A percentile compares a stretch with the other conserved stretches of the same genome.
Conservation (phyloP, 108 stramenopile genomes). For the Cyclotella cryptica region DNA sequence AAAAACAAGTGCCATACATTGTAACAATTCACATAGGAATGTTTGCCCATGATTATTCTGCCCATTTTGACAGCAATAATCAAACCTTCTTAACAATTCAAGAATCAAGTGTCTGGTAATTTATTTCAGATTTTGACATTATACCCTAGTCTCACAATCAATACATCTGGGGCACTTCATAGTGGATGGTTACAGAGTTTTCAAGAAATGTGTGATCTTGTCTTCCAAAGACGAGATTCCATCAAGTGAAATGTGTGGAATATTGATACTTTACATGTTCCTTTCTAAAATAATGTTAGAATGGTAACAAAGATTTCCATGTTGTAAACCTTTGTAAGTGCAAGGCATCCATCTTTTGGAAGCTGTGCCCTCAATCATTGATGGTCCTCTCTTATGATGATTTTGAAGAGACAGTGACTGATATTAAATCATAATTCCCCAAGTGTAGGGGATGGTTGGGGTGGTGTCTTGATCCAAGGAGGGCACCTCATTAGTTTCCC, state of each 20-base stretch:
- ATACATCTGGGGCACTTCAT: background rate
- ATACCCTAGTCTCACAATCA: background rate
- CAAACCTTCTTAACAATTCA: background rate
- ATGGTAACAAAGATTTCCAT: background rate
- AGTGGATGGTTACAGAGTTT: background rate
- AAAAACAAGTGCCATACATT: background rate
- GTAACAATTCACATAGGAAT: background rate
- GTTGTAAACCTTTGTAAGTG: background rate
- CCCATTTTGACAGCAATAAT: background rate
- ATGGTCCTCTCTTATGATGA: background rate
- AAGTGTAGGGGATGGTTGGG: background rate
- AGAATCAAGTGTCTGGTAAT: background rate
- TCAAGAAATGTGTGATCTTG: background rate
- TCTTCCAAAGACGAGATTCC: background rate
- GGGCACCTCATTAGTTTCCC: background rate
- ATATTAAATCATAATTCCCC: background rate
- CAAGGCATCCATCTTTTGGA: background rate
- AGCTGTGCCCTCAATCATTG: background rate
- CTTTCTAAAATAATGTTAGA: background rate
- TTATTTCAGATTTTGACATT: background rate
- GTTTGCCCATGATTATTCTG: background rate
- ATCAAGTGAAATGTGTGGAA: background rate
- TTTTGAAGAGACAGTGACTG: background rate
- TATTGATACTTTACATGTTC: background rate
- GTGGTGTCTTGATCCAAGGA: background rate